These are phyloP conservation scores for Uronychia binucleata DNA, from an alignment of 73 alveolate species.

Conservation along the genomic window DNA sequence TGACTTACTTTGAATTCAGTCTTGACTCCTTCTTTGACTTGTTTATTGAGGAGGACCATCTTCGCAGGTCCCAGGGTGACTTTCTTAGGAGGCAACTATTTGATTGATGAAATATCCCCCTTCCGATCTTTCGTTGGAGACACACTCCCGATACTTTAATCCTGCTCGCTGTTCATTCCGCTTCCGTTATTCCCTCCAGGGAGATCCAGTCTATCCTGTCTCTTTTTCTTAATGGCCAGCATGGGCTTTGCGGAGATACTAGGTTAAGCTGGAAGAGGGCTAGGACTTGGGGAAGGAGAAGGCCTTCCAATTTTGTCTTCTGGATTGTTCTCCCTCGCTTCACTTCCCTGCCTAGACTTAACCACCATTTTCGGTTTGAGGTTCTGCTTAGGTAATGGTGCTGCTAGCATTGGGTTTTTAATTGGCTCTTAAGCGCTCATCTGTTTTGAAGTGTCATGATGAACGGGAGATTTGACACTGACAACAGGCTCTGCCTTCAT, in stretches of 20 bases:
- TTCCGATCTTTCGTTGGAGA: too few relatives aligned
- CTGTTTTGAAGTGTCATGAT: too few relatives aligned
- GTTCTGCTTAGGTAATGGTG: background rate
- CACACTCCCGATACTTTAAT: too few relatives aligned
- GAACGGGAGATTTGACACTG: too few relatives aligned
- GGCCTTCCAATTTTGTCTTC: background rate
- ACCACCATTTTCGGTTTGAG: background rate
- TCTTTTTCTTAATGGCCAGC: background rate
- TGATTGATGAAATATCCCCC: too few relatives aligned
- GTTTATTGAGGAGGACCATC: background rate
- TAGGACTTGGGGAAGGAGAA: slow-evolving; percentile 3
- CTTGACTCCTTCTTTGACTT: background rate
- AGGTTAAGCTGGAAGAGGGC: background rate
- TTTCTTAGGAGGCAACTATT: too few relatives aligned
- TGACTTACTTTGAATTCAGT: background rate
- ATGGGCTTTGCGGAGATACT: background rate
- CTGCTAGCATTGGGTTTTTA: too few relatives aligned
- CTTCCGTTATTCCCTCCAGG: too few relatives aligned
- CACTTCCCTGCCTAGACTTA: background rate
- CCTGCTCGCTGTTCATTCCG: too few relatives aligned
- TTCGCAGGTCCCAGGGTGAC: slow-evolving; percentile 4
- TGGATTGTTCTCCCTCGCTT: background rate
- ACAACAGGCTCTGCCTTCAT: background rate
- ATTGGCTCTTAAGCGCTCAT: too few relatives aligned
- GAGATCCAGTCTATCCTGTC: background rate